phyloP scores from a whole-genome alignment of 164 flowering plant genomes.

The Chimonanthus salicifolius region DNA sequence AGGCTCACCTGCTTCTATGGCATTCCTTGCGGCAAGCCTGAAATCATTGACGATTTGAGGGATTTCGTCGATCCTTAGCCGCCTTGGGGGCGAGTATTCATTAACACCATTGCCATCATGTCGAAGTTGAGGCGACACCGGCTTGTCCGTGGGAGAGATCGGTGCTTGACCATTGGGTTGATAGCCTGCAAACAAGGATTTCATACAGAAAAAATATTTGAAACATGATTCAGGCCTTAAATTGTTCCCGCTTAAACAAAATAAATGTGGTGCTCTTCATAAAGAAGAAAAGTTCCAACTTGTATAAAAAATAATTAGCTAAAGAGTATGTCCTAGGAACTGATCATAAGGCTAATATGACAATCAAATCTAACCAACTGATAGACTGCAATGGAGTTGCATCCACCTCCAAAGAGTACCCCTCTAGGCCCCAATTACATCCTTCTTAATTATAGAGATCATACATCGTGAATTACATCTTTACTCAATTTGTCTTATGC shows the following conservation, averaged over 20 bases:
- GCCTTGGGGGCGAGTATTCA: conserved; percentile 10
- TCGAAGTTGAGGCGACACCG: conserved; percentile 6
- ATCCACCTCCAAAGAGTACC: no score
- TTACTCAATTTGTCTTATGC: no score
- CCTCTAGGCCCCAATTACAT: neutral
- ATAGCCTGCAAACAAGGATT: conserved; percentile 7
- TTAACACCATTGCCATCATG: neutral
- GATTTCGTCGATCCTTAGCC: conserved; percentile 24
- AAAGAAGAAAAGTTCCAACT: neutral
- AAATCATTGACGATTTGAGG: conserved; percentile 24
- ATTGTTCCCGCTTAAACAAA: neutral
- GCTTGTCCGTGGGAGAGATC: conserved; percentile 17
- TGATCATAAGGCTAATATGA: neutral
- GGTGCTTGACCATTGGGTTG: conserved; percentile 16
- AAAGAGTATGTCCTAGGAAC: no score
- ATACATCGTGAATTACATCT: no score
- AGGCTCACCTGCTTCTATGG: conserved; percentile 14
- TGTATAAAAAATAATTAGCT: no score
- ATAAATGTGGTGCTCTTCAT: no score
- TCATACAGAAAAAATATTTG: neutral
- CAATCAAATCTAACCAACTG: neutral
- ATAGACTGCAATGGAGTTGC: neutral
- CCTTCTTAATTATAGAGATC: neutral
- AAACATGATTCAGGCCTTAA: neutral
- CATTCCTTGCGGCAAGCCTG: conserved; percentile 27